These are phyloP conservation scores for Dioscorea alata DNA, from an alignment of 106 monocot species.

Conservation along the genomic window DNA sequence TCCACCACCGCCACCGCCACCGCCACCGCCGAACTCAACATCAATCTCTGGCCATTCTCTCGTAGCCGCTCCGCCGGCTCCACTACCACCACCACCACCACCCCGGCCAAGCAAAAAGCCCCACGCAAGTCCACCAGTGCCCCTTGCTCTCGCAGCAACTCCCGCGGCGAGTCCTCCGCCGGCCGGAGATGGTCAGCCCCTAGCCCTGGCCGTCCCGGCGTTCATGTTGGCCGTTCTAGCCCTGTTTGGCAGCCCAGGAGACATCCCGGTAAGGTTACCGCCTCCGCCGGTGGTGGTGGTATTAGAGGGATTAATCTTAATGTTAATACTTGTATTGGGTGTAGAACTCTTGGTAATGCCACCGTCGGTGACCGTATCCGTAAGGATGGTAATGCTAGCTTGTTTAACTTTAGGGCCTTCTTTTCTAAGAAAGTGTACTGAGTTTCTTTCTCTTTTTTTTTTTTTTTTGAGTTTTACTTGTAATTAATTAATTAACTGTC, in stretches of 20 bases:
- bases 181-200: conserved; percentile 32
- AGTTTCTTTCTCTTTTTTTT: too few relatives aligned
- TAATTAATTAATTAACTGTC: too few relatives aligned
- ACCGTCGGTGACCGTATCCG: conserved; percentile 6
- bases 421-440: conserved; percentile 76
- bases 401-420: conserved; percentile 54
- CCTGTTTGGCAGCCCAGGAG: conserved; percentile 56
- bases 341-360: conserved; percentile 24
- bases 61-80: conserved; percentile 68
- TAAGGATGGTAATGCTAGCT: conserved; percentile 10
- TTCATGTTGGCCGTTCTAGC: conserved; percentile 60
- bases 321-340: conserved; percentile 66
- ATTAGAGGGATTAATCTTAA: conserved; percentile 36
- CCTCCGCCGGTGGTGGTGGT: conserved; percentile 8
- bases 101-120: background rate
- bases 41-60: conserved; percentile 63
- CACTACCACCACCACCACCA: conserved; percentile 15
- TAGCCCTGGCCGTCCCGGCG: conserved; percentile 32
- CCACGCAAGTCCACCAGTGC: conserved; percentile 61
- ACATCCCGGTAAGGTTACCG: background rate
- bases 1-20: conserved; percentile 6
- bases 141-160: conserved; percentile 96
- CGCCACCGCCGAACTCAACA: conserved; percentile 37
- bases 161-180: conserved; percentile 37
- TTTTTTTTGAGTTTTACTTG: too few relatives aligned